Evolutionary conservation across 352 stramenopile species (phyloP), one percentile per base, ranked within the genome.

Genomic region (Phytophthora sp.): DNA sequence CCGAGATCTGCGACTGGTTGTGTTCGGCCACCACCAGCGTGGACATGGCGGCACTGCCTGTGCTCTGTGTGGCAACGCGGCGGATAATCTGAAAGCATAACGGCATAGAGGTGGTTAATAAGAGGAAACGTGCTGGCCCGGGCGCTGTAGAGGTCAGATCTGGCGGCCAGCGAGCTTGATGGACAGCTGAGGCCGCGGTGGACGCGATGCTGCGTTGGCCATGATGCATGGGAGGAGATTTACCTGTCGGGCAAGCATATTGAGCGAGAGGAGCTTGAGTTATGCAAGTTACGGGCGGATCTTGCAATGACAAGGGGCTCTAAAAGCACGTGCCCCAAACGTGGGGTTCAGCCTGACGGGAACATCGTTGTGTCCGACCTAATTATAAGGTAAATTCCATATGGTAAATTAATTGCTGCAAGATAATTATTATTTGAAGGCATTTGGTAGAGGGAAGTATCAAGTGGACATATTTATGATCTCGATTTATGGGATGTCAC

Each of bases 21-120:
- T 96, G 88, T 74, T 96, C 90, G 50, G 89, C 89, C 50, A 97
- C 73, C 30, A 97, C 87, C n/a, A 97, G 70, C 36, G 86, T 94
- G 53, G 86, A 93, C 55, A 95, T 78, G 47, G 65, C 71, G 36
- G 67, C 56, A 18, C 35, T 54, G 30, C 65, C 58, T 12, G 69
- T 27, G 45, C 69, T 66, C 41, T 77, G 63, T 58, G 66, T 77
- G 29, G 81, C 55, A 12, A 79, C 75, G 57, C 80, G 80, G 55
- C 80, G 84, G 39, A 82, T 57, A 51, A 89, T 73, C 80, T 89
- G 26, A n/a, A n/a, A n/a, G 13, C 31, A 46, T 9, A 49, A 33
- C 1, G 27, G 18, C 33, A 20, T 4, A 7, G 45, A 18, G 33
- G 23, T 11, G 31, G 15, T 49, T 39, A 52, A 24, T 51, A 12